Base-by-base conservation (phyloP, 2,329 filamentous ascomycete genomes). In the Parasarocladium wereldwijsianum region DNA sequence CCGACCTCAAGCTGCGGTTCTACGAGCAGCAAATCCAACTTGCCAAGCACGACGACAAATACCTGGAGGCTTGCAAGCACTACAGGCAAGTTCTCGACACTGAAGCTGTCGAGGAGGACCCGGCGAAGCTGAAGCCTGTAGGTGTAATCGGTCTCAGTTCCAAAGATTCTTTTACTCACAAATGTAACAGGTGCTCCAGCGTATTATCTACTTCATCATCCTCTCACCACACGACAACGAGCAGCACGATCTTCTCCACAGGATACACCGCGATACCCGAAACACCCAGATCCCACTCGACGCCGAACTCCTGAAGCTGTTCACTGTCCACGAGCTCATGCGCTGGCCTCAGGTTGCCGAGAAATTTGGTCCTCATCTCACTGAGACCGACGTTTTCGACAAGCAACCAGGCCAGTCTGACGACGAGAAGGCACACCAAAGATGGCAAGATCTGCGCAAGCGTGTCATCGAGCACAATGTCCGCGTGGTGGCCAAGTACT, bases 391-490 rank as follows among this genome's bases (percentile, higher is more conserved):
- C 50, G 80, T 98, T 33, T 98, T 98, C 49, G 78, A 82, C 43
- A 67, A 68, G 16, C 62, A 66, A 29, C 52, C 68, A 39, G 63
- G 69, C 39, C 63, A 75, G 41, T 75, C 77, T 5, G 62, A 65
- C 19, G 85, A 94, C 43, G 67, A 77, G 36, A 87, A 93, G 57
- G 79, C 85, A 17, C 62, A 81, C 54, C 72, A 78, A 54, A 72
- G 90, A 51, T 98, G 87, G 85, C 70, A 90, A 50, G 90, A 94
- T 50, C 64, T 98, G 39, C 82, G 90, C 47, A 96, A 96, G 69
- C 85, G 90, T 31, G 90, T 98, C 37, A 98, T 98, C 45, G 90
- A 98, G 63, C 90, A 98, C 62, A 98, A 98, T 42, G 87, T 98
- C 31, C 83, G 90, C 31, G 90, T 98, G 2, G 74, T 98, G 21